Evolutionary conservation across 805 yeast genomes (phyloP).

Genomic region (Pichia cephalocereana): DNA sequence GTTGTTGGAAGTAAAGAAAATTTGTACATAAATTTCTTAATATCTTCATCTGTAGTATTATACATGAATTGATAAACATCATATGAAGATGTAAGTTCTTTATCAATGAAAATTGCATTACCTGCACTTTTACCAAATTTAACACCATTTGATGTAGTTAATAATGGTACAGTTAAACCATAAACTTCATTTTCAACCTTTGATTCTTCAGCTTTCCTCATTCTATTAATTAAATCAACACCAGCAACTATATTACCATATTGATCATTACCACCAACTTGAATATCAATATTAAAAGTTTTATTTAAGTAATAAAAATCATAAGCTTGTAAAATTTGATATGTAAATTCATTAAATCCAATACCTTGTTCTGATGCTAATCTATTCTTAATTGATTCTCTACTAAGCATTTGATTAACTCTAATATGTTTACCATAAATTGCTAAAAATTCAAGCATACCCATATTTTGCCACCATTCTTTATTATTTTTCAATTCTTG

Average conservation of each 20-base stretch:
- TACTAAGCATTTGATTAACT: conserved; percentile 75
- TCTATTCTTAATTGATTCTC: conserved; percentile 80
- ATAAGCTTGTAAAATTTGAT: conserved; percentile 87
- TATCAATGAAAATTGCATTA: conserved; percentile 84
- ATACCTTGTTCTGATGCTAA: conserved; percentile 62
- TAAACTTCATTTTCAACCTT: conserved; percentile 29
- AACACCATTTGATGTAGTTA: conserved; percentile 82
- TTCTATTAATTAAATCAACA: conserved; percentile 68
- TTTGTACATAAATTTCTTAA: conserved; percentile 56
- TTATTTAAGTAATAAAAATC: conserved; percentile 80
- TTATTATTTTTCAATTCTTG: conserved; percentile 46
- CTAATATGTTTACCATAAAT: conserved; percentile 71
- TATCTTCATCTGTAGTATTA: conserved; percentile 69
- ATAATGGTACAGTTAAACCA: conserved; percentile 84
- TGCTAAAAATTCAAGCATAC: conserved; percentile 70
- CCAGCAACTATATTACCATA: conserved; percentile 99
- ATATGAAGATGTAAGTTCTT: conserved; percentile 65
- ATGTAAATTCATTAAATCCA: conserved; percentile 90
- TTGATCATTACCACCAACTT: conserved; percentile 95
- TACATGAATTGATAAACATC: conserved; percentile 80
- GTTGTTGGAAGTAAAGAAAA: conserved; percentile 70
- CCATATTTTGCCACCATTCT: conserved; percentile 78
- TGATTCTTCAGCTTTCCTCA: conserved; percentile 22
- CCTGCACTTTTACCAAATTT: conserved; percentile 98
- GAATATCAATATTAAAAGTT: conserved; percentile 51